Conservation (phyloP, 768 basidiomycete species). For the Leccinum ochraceum region DNA sequence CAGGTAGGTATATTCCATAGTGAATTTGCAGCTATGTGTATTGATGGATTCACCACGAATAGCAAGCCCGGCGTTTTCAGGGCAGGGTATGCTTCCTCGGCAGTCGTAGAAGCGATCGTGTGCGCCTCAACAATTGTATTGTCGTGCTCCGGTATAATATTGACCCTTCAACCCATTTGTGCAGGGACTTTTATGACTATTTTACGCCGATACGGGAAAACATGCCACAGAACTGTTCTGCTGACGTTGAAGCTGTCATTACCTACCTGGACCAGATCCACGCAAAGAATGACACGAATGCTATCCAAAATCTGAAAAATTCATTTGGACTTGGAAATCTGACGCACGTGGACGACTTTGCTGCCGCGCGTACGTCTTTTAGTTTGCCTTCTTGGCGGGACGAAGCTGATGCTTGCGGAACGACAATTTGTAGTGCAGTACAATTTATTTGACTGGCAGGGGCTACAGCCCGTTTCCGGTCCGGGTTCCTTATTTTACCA, state of each 20-base stretch:
- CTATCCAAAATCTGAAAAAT: constrained; percentile 56
- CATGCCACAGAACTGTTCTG: constrained; percentile 75
- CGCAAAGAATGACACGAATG: constrained; percentile 40
- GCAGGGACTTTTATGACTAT: constrained; percentile 43
- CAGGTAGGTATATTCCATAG: constrained; percentile 43
- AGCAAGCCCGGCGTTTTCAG: constrained; percentile 42
- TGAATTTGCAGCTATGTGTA: not conserved
- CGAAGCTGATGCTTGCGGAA: constrained; percentile 19
- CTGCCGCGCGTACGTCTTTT: constrained; percentile 47
- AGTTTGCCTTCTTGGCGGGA: not conserved
- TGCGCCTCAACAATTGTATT: constrained; percentile 21
- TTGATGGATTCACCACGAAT: constrained; percentile 11
- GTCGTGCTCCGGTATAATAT: not conserved
- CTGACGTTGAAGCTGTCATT: constrained; percentile 67
- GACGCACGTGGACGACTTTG: constrained; percentile 66
- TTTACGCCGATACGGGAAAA: constrained; percentile 68
- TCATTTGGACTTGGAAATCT: constrained; percentile 58
- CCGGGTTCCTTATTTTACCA: constrained; percentile 37
- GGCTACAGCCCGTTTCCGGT: constrained; percentile 51
- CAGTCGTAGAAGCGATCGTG: constrained; percentile 47
- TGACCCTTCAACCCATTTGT: not conserved
- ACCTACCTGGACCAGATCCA: constrained; percentile 61
- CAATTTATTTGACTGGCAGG: constrained; percentile 69
- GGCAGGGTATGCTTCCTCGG: constrained; percentile 48
- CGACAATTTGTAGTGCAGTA: constrained; percentile 42